Base-by-base conservation (phyloP, 371 early-diverging fungal genomes). In the Dichotomocladium elegans region DNA sequence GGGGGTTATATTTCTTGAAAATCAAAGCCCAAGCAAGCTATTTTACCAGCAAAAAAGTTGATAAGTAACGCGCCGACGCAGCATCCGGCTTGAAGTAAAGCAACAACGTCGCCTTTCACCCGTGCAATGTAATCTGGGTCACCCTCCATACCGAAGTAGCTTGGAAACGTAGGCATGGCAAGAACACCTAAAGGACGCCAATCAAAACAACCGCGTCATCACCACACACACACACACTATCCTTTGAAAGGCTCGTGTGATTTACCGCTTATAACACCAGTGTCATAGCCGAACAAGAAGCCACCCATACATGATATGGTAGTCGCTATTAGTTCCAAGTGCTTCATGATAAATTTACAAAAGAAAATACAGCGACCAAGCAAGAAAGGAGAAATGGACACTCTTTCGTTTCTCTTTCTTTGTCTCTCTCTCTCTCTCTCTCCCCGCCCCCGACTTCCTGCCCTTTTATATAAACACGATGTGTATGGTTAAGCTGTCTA, bases 231-330 rank as follows among this genome's bases (percentile, higher is more conserved):
- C 17, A 5, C 9, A 3, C 14, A 52, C 12, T 22, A 12, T 25
- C 12, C 21, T 45, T 25, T 9, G 12, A 10, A 10, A 25, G 7
- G 8, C 26, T 28, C 9, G 9, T 45, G 10, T 44, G n/a, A n/a
- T 26, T 53, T 55, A 55, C 55, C 55, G 48, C 55, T 55, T 26
- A 53, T 52, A 12, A 55, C 64, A 65, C 75, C 75, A 47, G 63
- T 58, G 40, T 75, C 75, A 67, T 75, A 75, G 34, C 75, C 75
- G 41, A 75, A 75, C 27, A 75, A 45, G 47, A 75, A 75, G 9
- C 76, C 76, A 31, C 76, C 76, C 19, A 75, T 57, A 46, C 72
- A 75, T 17, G 76, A 61, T 9, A 75, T 55, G 2, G 60, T 41
- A 5, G 76, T 75, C 3, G 76, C 76, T n/a, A 69, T 61, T 11